phyloP scores from a whole-genome alignment of 1,284 basidiomycete genomes.

The Stygiomarasmius scandens region DNA sequence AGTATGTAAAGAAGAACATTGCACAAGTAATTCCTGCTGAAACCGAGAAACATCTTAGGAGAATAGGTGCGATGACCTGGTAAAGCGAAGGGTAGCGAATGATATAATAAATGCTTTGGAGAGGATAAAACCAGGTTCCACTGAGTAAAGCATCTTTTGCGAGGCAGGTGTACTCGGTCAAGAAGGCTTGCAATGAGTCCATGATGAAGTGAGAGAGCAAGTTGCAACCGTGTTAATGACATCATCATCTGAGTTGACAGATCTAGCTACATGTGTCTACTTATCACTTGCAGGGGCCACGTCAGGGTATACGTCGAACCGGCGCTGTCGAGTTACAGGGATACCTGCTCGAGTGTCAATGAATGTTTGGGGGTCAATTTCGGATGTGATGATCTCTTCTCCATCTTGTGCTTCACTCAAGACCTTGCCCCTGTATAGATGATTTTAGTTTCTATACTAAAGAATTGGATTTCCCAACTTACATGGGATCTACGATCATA shows the following conservation, averaged over 20 bases:
- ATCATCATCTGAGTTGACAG: too few relatives aligned
- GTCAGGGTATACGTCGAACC: constrained; percentile 91
- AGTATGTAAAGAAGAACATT: constrained; percentile 66
- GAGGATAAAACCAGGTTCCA: constrained; percentile 39
- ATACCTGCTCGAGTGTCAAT: constrained; percentile 77
- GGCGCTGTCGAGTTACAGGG: constrained; percentile 85
- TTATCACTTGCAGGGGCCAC: constrained; percentile 42
- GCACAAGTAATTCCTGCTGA: constrained; percentile 46
- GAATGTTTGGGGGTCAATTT: constrained; percentile 78
- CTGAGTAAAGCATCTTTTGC: constrained; percentile 33
- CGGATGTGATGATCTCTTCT: constrained; percentile 80
- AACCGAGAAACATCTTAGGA: constrained; percentile 41
- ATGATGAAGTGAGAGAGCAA: constrained; percentile 2
- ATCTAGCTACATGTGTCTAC: constrained; percentile 47
- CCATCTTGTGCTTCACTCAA: constrained; percentile 78
- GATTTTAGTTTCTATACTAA: constrained; percentile 10
- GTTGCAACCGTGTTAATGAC: neutral
- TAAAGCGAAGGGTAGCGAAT: constrained; percentile 37
- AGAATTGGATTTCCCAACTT: constrained; percentile 33
- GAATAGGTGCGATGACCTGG: constrained; percentile 38
- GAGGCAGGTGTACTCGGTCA: neutral
- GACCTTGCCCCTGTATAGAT: constrained; percentile 69
- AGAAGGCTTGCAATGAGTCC: neutral
- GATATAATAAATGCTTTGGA: constrained; percentile 38
- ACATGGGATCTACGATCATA: constrained; percentile 89